These are phyloP conservation scores for Leccinum arenicola DNA, from an alignment of 768 basidiomycete species.

Conservation along the genomic window DNA sequence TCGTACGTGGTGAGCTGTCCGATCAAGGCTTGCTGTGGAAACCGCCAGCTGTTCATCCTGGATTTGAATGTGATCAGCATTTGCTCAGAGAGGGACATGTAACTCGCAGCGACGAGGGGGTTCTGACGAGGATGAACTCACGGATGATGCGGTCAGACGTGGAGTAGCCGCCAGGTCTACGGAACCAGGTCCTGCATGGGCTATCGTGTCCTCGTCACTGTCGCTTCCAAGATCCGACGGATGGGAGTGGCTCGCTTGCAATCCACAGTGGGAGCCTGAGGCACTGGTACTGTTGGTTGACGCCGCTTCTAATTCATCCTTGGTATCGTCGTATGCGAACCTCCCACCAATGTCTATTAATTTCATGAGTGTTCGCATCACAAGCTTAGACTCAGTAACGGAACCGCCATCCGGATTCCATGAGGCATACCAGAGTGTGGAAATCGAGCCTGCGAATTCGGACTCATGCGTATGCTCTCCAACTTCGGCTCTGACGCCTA, in stretches of 20 bases:
- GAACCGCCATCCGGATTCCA: not conserved
- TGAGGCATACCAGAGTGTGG: conserved; percentile 12
- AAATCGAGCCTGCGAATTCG: conserved; percentile 4
- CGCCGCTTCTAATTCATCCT: not conserved
- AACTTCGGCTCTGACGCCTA: not conserved
- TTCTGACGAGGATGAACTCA: not conserved
- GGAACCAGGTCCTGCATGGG: not conserved
- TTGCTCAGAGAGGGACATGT: not conserved
- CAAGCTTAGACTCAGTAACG: not conserved
- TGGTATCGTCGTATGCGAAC: conserved; percentile 13
- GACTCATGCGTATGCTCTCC: conserved; percentile 8
- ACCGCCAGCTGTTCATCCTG: conserved; percentile 12
- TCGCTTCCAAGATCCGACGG: conserved; percentile 14
- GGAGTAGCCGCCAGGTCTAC: not conserved
- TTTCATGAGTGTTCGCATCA: conserved; percentile 7
- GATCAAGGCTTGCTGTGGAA: conserved; percentile 7
- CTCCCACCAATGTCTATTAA: conserved; percentile 2
- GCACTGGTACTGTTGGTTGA: not conserved
- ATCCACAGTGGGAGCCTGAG: not conserved
- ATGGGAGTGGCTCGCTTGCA: not conserved
- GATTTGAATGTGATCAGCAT: conserved; percentile 5
- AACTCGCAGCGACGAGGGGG: not conserved
- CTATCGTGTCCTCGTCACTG: conserved; percentile 6
- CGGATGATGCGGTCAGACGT: not conserved
- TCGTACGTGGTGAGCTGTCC: conserved; percentile 41